Percentiles rank a stretch among this genome's conserved stretches.
Evolutionary conservation across 192 early-diverging fungal species (phyloP).

Genomic region (Rhizophagus sp.): DNA sequence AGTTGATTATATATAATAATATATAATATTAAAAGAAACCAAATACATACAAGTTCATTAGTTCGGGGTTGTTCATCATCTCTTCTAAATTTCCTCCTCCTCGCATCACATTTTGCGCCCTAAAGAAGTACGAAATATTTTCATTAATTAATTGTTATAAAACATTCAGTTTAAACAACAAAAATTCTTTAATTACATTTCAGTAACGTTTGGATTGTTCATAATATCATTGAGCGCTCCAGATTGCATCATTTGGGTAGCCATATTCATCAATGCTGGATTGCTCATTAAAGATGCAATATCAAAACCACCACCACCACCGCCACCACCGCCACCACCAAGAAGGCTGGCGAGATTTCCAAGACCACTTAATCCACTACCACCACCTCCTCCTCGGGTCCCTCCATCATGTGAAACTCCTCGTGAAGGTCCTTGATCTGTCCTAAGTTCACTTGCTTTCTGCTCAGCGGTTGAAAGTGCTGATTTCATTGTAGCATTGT

Average conservation of each 20-base stretch:
- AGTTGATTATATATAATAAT: neutral
- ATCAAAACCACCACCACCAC: slow-evolving; percentile 76
- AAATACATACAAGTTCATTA: slow-evolving; percentile 51
- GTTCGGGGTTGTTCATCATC: slow-evolving; percentile 76
- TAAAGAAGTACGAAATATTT: slow-evolving; percentile 32
- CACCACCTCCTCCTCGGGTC: slow-evolving; percentile 31
- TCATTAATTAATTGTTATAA: neutral
- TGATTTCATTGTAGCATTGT: slow-evolving; percentile 79
- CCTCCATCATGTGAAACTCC: slow-evolving; percentile 25
- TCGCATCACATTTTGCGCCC: slow-evolving; percentile 80
- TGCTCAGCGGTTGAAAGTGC: slow-evolving; percentile 69
- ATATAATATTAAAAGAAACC: neutral
- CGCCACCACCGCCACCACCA: slow-evolving; percentile 54
- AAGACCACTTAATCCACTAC: slow-evolving; percentile 40
- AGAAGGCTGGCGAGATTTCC: slow-evolving; percentile 35
- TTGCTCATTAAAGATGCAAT: slow-evolving; percentile 85
- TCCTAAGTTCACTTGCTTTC: slow-evolving; percentile 48
- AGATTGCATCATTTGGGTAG: slow-evolving; percentile 86
- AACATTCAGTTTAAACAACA: slow-evolving; percentile 9
- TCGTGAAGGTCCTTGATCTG: neutral
- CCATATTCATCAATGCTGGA: slow-evolving; percentile 96
- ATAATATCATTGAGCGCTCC: slow-evolving; percentile 81
- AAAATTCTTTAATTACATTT: slow-evolving; percentile 59
- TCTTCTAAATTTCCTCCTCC: slow-evolving; percentile 59
- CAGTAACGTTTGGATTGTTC: slow-evolving; percentile 87